These are phyloP conservation scores for Murraya koenigii DNA, from an alignment of 345 rosid species.

Conservation along the genomic window DNA sequence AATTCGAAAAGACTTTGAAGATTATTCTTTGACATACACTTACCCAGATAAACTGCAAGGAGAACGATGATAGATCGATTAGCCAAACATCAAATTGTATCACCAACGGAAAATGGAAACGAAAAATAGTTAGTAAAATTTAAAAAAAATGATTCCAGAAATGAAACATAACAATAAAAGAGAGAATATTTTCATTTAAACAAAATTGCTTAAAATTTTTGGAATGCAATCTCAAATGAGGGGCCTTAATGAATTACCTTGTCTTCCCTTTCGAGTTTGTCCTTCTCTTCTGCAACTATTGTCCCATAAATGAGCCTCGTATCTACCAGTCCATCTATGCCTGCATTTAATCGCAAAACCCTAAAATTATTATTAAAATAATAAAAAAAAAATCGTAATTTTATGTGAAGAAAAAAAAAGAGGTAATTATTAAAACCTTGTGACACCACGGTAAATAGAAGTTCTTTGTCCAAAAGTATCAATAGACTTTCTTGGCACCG, in stretches of 20 bases:
- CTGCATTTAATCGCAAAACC: constrained; percentile 30
- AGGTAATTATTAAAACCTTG: constrained; percentile 43
- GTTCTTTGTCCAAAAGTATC: constrained; percentile 94
- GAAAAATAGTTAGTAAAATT: constrained; percentile 14
- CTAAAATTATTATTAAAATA: constrained; percentile 11
- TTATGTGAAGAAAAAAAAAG: neutral
- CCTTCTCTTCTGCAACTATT: constrained; percentile 87
- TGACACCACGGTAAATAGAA: constrained; percentile 92
- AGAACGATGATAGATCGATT: constrained; percentile 3
- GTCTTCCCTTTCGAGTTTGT: constrained; percentile 89
- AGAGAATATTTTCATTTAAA: neutral
- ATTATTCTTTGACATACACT: constrained; percentile 12
- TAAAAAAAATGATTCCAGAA: neutral
- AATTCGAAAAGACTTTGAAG: too few species aligned
- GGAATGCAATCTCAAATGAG: neutral
- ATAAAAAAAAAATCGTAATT: neutral
- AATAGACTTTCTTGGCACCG: constrained; percentile 55
- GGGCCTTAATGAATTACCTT: constrained; percentile 33
- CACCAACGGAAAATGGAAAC: constrained; percentile 17
- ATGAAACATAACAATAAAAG: neutral
- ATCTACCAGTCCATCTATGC: constrained; percentile 90
- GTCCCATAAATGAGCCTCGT: constrained; percentile 86
- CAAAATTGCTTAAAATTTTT: neutral
- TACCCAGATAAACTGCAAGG: constrained; percentile 83
- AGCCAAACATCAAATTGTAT: constrained; percentile 21